phyloP scores from a whole-genome alignment of 805 yeast genomes.

The Saccharomyces jurei region DNA sequence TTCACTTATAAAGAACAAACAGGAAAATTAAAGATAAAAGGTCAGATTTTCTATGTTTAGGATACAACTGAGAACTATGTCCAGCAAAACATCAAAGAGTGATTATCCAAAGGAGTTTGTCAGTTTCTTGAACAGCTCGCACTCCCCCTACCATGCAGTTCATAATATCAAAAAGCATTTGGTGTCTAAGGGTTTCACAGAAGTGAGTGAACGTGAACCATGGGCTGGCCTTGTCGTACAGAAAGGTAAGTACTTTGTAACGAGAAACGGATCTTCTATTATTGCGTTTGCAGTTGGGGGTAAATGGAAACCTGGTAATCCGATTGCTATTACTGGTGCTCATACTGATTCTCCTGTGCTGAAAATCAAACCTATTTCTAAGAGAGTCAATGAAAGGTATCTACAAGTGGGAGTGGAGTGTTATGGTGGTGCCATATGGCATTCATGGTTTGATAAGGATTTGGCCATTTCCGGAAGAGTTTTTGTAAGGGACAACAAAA shows the following conservation, averaged over 20 bases:
- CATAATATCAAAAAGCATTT: slow-evolving; percentile 51
- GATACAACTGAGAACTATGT: slow-evolving; percentile 20
- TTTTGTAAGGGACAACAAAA: slow-evolving; percentile 43
- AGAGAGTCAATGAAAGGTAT: slow-evolving; percentile 62
- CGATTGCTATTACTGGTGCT: slow-evolving; percentile 86
- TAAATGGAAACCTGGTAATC: slow-evolving; percentile 65
- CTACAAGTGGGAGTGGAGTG: slow-evolving; percentile 87
- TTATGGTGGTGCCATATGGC: slow-evolving; percentile 96
- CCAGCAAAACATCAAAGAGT: slow-evolving; percentile 6
- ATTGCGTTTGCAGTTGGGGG: slow-evolving; percentile 82
- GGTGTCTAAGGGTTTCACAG: slow-evolving; percentile 56
- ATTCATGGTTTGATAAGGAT: slow-evolving; percentile 95
- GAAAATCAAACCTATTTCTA: slow-evolving; percentile 80
- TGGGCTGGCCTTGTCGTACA: slow-evolving; percentile 55
- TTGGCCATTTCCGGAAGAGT: slow-evolving; percentile 88
- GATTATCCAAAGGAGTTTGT: slow-evolving; percentile 48
- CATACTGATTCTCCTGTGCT: slow-evolving; percentile 93
- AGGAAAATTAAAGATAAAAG: neutral
- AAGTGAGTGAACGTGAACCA: slow-evolving; percentile 57
- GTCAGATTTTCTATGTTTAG: slow-evolving; percentile 19
- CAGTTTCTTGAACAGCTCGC: slow-evolving; percentile 72
- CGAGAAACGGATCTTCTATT: slow-evolving; percentile 82
- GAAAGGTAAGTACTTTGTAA: slow-evolving; percentile 71
- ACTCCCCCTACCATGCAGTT: slow-evolving; percentile 93
- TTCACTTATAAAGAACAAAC: neutral